Conservation (phyloP, 257 asterid genomes). For the Buddleja alternifolia region DNA sequence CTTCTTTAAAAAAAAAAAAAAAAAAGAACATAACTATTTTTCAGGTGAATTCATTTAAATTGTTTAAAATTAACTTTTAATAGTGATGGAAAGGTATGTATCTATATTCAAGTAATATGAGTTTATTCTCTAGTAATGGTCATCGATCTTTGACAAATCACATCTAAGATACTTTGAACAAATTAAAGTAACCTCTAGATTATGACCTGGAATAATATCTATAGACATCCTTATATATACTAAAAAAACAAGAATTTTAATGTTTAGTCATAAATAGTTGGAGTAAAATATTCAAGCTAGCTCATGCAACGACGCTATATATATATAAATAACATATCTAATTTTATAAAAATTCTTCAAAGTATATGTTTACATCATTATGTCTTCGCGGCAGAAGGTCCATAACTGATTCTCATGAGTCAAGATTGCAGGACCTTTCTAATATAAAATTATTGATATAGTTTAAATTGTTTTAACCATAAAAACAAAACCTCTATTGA, state of each 20-base stretch:
- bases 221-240: background rate
- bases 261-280: background rate
- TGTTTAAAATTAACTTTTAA: background rate
- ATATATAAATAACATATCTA: background rate
- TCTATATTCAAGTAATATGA: constrained; percentile 11
- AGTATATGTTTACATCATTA: too few relatives aligned
- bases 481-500: too few relatives aligned
- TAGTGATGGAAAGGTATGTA: background rate
- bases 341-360: background rate
- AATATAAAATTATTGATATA: too few relatives aligned
- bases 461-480: too few relatives aligned
- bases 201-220: constrained; percentile 13
- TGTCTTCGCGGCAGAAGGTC: too few relatives aligned
- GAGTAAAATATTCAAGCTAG: background rate
- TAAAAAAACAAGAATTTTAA: background rate
- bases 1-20: too few relatives aligned
- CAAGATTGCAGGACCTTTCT: too few relatives aligned
- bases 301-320: constrained; percentile 27
- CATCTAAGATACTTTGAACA: background rate
- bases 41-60: background rate
- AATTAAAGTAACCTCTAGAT: background rate
- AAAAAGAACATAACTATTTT: background rate
- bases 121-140: background rate
- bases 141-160: constrained; percentile 17
- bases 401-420: too few relatives aligned